phyloP scores from a whole-genome alignment of 2,329 filamentous ascomycete genomes.

The Bimuria novae-zelandiae region DNA sequence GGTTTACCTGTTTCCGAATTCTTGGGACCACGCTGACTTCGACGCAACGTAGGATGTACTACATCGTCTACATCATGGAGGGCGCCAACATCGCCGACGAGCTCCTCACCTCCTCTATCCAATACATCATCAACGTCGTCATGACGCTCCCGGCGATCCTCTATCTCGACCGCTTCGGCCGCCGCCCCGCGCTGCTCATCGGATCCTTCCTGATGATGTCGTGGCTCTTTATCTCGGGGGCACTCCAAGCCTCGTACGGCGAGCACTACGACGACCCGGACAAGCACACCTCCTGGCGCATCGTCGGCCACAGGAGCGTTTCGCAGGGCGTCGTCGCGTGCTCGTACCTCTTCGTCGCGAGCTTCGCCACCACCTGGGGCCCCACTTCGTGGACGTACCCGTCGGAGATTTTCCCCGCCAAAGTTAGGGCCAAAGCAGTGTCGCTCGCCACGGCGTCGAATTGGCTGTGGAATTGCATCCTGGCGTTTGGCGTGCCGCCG shows the following conservation, averaged over 20 bases:
- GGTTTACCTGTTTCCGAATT: neutral
- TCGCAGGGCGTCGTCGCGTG: constrained; percentile 60
- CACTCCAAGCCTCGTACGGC: constrained; percentile 64
- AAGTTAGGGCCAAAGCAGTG: constrained; percentile 49
- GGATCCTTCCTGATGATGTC: constrained; percentile 64
- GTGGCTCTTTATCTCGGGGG: constrained; percentile 64
- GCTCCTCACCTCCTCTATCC: constrained; percentile 64
- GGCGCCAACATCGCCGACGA: constrained; percentile 61
- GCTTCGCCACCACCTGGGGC: constrained; percentile 50
- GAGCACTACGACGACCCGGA: constrained; percentile 39
- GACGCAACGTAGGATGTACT: constrained; percentile 55
- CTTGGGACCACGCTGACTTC: neutral
- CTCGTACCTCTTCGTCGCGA: constrained; percentile 52
- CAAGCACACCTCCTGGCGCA: constrained; percentile 61
- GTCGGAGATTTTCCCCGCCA: constrained; percentile 46
- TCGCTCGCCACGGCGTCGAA: constrained; percentile 46
- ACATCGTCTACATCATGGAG: constrained; percentile 66
- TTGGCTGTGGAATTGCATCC: constrained; percentile 48
- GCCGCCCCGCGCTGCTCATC: constrained; percentile 60
- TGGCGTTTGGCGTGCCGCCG: constrained; percentile 49
- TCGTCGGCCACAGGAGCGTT: constrained; percentile 53
- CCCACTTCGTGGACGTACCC: constrained; percentile 45
- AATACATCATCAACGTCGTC: constrained; percentile 67
- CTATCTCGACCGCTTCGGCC: constrained; percentile 63
- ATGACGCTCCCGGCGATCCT: constrained; percentile 65